A percentile compares a stretch with the other conserved stretches of the same genome.
phyloP scores from a whole-genome alignment of 2,329 filamentous ascomycete genomes.

The Colletotrichum tabaci region DNA sequence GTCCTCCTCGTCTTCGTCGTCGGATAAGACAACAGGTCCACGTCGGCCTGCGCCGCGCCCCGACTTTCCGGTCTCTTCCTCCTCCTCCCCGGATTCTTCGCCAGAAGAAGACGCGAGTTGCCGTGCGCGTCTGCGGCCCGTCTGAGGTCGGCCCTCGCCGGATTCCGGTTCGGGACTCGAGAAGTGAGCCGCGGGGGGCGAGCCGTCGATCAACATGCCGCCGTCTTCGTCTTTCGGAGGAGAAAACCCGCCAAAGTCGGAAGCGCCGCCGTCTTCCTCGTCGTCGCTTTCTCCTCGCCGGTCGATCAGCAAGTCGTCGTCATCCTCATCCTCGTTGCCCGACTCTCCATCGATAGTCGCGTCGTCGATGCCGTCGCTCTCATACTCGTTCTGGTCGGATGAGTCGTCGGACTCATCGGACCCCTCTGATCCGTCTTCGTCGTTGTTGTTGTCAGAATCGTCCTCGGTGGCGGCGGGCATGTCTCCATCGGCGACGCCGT shows the following conservation, averaged over 20 bases:
- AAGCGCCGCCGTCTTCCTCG: slow-evolving; percentile 44
- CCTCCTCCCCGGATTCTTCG: slow-evolving; percentile 47
- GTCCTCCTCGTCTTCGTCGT: slow-evolving; percentile 46
- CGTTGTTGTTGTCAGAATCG: not conserved
- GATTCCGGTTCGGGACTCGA: slow-evolving; percentile 51
- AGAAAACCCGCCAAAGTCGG: slow-evolving; percentile 29
- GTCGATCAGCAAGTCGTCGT: slow-evolving; percentile 31
- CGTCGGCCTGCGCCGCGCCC: slow-evolving; percentile 1
- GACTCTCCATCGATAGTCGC: slow-evolving; percentile 47
- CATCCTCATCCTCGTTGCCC: slow-evolving; percentile 30
- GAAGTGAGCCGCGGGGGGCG: slow-evolving; percentile 44
- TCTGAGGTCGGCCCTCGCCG: slow-evolving; percentile 2
- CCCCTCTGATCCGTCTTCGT: not conserved
- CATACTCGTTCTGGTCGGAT: slow-evolving; percentile 50
- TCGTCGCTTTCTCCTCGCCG: slow-evolving; percentile 44
- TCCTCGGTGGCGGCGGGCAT: slow-evolving; percentile 1
- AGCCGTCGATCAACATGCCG: slow-evolving; percentile 34
- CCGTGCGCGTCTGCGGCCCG: slow-evolving; percentile 47
- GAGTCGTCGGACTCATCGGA: slow-evolving; percentile 26
- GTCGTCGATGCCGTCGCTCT: slow-evolving; percentile 59
- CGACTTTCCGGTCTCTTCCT: slow-evolving; percentile 31
- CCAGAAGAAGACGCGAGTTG: slow-evolving; percentile 44
- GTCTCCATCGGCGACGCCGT: slow-evolving; percentile 6
- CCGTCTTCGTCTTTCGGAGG: slow-evolving; percentile 36
- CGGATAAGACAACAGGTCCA: slow-evolving; percentile 39